phyloP scores from a whole-genome alignment of 2,329 filamentous ascomycete genomes.

The Xylaria sp. region DNA sequence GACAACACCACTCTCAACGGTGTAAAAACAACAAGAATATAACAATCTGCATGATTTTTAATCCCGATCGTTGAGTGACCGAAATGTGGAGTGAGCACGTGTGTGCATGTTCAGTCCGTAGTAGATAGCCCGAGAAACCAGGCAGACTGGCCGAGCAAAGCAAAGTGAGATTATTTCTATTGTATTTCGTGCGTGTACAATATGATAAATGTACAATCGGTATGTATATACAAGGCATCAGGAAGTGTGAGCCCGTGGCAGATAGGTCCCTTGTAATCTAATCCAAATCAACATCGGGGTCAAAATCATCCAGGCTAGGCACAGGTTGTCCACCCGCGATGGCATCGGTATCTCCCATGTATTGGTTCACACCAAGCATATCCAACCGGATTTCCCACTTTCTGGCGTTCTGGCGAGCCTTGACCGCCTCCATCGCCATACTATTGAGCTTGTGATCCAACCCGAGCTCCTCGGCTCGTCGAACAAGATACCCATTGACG shows the following conservation, averaged over 20 bases:
- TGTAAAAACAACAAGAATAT: background rate
- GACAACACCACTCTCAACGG: background rate
- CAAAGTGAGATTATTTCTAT: slow-evolving; percentile 24
- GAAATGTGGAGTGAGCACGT: background rate
- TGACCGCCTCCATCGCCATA: slow-evolving; percentile 77
- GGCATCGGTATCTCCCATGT: slow-evolving; percentile 45
- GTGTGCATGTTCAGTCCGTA: background rate
- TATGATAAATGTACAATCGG: slow-evolving; percentile 29
- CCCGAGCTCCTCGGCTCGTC: slow-evolving; percentile 76
- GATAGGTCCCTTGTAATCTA: background rate
- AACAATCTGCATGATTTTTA: background rate
- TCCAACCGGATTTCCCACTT: slow-evolving; percentile 47
- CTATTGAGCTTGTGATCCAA: slow-evolving; percentile 79
- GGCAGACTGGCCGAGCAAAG: slow-evolving; percentile 2
- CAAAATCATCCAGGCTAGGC: slow-evolving; percentile 27
- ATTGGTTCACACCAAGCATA: slow-evolving; percentile 41
- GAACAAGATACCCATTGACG: slow-evolving; percentile 88
- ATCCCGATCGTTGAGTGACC: background rate
- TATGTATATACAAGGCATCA: slow-evolving; percentile 24
- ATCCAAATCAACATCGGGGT: slow-evolving; percentile 14
- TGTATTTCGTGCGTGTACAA: slow-evolving; percentile 22
- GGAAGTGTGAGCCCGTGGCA: background rate
- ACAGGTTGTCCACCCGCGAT: slow-evolving; percentile 39
- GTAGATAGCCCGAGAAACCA: background rate
- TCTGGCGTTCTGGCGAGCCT: slow-evolving; percentile 68